Conservation (phyloP, 2,329 filamentous ascomycete species). For the Paracorniculantispora psalliotae region DNA sequence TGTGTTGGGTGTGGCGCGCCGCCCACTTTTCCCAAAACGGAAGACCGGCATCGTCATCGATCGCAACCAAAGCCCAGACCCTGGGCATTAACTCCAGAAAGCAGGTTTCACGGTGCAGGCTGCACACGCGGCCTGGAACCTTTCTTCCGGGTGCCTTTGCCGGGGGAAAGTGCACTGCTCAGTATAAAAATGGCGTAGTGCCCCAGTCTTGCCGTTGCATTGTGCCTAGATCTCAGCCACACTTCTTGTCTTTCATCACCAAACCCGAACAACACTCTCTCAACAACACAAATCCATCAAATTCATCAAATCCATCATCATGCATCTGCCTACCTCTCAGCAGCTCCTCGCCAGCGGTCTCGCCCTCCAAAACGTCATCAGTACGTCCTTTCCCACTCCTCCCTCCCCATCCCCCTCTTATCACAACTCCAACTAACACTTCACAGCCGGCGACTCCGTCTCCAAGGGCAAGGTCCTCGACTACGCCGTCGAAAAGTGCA, state of each 20-base stretch:
- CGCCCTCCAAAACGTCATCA: background rate
- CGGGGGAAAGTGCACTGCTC: background rate
- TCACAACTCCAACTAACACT: background rate
- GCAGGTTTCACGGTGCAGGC: background rate
- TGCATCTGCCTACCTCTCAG: slow-evolving; percentile 17
- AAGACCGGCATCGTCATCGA: slow-evolving; percentile 7
- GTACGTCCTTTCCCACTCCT: background rate
- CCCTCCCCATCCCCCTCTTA: background rate
- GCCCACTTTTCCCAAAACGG: slow-evolving; percentile 2
- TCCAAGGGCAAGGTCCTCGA: slow-evolving; percentile 35
- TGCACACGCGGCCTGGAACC: background rate
- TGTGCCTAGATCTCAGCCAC: background rate
- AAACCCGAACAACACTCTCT: too few species aligned
- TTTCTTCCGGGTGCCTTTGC: background rate
- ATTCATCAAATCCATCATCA: slow-evolving; percentile 3
- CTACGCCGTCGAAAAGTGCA: slow-evolving; percentile 37
- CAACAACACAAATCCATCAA: background rate
- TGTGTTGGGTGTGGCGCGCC: background rate
- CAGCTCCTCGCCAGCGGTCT: slow-evolving; percentile 10
- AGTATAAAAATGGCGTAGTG: background rate
- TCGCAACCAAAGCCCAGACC: background rate
- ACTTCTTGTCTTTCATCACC: background rate
- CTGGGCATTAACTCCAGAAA: background rate
- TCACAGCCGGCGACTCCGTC: slow-evolving; percentile 17
- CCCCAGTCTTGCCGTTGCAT: background rate